Evolutionary conservation across 768 basidiomycete genomes (phyloP).

Genomic region (Galerina sulciceps): DNA sequence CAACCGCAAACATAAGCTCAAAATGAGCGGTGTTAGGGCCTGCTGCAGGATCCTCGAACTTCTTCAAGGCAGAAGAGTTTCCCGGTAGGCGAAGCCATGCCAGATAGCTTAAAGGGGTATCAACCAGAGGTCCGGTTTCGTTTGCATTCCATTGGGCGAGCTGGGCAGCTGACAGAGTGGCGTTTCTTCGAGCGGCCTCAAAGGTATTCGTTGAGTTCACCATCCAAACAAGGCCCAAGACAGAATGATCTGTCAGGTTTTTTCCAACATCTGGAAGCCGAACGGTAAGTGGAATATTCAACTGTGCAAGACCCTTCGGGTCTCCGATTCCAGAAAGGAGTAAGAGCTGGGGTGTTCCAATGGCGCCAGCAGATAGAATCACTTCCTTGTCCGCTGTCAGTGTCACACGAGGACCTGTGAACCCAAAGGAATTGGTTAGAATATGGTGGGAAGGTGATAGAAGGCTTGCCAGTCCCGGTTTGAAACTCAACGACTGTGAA

Average conservation of each 20-base stretch:
- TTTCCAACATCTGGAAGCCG: slow-evolving; percentile 32
- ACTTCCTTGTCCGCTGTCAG: slow-evolving; percentile 3
- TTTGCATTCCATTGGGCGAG: slow-evolving; percentile 28
- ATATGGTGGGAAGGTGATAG: neutral
- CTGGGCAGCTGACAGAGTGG: slow-evolving; percentile 11
- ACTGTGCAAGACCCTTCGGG: slow-evolving; percentile 16
- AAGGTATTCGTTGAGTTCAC: slow-evolving; percentile 25
- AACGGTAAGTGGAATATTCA: slow-evolving; percentile 31
- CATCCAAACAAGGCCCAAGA: slow-evolving; percentile 18
- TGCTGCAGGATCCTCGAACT: slow-evolving; percentile 28
- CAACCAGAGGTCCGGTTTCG: slow-evolving; percentile 27
- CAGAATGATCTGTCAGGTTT: slow-evolving; percentile 32
- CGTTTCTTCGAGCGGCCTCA: slow-evolving; percentile 18
- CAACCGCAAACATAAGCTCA: too few species aligned
- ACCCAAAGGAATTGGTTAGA: neutral
- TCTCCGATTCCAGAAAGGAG: slow-evolving; percentile 35
- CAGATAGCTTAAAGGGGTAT: slow-evolving; percentile 16
- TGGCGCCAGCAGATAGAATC: slow-evolving; percentile 32
- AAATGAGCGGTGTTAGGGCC: too few species aligned
- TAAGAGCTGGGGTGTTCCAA: slow-evolving; percentile 34
- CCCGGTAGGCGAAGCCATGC: slow-evolving; percentile 25
- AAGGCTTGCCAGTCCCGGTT: neutral
- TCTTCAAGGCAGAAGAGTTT: slow-evolving; percentile 19
- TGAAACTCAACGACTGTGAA: neutral
- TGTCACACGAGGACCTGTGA: too few species aligned